Evolutionary conservation across 257 asterid genomes (phyloP).

Genomic region (Solanum rostratum): DNA sequence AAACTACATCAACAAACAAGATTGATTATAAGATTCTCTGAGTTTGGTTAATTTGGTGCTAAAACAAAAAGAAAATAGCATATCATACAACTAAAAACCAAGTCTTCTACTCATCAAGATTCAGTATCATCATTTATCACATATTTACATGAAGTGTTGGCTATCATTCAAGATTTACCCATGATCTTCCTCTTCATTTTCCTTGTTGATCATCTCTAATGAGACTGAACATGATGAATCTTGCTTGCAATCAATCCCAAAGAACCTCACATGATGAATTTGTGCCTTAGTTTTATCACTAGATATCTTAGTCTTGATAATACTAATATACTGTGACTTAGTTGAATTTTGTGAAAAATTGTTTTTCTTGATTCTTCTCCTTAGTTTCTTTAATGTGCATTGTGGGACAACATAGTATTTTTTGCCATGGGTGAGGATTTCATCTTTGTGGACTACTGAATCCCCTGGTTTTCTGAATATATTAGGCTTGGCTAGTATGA

Average conservation of each 20-base stretch:
- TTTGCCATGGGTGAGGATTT: conserved; percentile 58
- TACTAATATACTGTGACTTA: not conserved
- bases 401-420: conserved; percentile 46
- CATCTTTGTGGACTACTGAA: conserved; percentile 39
- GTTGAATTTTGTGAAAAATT: not conserved
- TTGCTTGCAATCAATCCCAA: conserved; percentile 19
- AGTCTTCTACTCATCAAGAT: not conserved
- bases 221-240: conserved; percentile 1
- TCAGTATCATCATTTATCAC: conserved; percentile 23
- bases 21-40: not conserved
- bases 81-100: not conserved
- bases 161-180: conserved; percentile 6
- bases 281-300: conserved; percentile 24
- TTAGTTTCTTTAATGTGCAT: conserved; percentile 46
- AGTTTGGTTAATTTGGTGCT: not conserved
- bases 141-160: conserved; percentile 46
- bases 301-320: conserved; percentile 28
- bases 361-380: conserved; percentile 26
- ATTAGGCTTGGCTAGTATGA: conserved; percentile 46
- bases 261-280: conserved; percentile 32
- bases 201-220: not conserved
- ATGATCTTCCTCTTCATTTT: not conserved
- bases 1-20: not conserved
- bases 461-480: conserved; percentile 59
- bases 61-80: not conserved